Evolutionary conservation across 768 basidiomycete genomes (phyloP).

Genomic region (Piloderma croceum): DNA sequence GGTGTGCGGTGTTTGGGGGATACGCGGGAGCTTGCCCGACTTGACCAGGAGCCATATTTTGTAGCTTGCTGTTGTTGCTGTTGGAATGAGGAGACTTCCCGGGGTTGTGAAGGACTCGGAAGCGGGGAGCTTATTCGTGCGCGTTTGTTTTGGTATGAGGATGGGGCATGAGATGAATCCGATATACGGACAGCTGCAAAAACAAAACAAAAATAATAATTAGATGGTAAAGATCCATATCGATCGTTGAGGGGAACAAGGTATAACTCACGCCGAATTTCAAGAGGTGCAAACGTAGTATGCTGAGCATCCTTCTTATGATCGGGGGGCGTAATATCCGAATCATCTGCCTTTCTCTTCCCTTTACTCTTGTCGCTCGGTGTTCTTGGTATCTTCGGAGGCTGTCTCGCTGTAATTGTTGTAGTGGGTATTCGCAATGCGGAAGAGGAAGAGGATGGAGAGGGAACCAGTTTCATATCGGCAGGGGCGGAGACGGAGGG

Average conservation of each 20-base stretch:
- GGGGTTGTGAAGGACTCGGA: slow-evolving; percentile 28
- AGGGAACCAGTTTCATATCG: background rate
- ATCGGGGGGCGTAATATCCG: slow-evolving; percentile 66
- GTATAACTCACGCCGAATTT: slow-evolving; percentile 50
- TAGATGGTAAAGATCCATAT: slow-evolving; percentile 10
- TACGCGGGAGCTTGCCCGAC: slow-evolving; percentile 25
- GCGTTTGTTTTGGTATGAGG: slow-evolving; percentile 69
- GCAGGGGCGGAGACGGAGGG: background rate
- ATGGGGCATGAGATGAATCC: slow-evolving; percentile 56
- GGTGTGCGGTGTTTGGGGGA: slow-evolving; percentile 23
- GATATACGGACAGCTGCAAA: slow-evolving; percentile 49
- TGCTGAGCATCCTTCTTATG: slow-evolving; percentile 43
- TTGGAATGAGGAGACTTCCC: slow-evolving; percentile 22
- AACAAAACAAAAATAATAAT: slow-evolving; percentile 19
- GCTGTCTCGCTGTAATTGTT: no score
- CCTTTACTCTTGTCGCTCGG: slow-evolving; percentile 39
- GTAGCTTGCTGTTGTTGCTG: slow-evolving; percentile 12
- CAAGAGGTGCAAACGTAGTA: slow-evolving; percentile 59
- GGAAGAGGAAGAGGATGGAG: background rate
- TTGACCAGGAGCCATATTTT: slow-evolving; percentile 29
- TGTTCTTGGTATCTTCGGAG: slow-evolving; percentile 10
- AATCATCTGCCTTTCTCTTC: slow-evolving; percentile 71
- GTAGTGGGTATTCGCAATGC: slow-evolving; percentile 2
- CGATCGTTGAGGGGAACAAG: slow-evolving; percentile 15
- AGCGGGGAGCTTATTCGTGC: slow-evolving; percentile 47